Conservation (phyloP, 257 asterid genomes). For the Ocimum tenuiflorum region DNA sequence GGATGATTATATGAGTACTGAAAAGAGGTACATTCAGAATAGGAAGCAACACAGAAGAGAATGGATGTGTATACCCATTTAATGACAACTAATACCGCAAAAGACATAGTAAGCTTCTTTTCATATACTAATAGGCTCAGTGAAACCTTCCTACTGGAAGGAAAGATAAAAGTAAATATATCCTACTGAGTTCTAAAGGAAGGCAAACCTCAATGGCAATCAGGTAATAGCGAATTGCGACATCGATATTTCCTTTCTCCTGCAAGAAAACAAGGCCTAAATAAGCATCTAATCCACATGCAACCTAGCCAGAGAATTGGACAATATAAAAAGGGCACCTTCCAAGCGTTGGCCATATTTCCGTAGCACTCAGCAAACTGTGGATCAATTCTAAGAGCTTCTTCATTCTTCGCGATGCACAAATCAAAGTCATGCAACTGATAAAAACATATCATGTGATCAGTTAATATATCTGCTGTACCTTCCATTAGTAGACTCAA, state of each 20-base stretch:
- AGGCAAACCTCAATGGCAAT: conserved; percentile 86
- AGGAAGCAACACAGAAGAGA: background rate
- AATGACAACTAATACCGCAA: background rate
- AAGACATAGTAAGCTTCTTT: background rate
- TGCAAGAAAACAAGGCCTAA: conserved; percentile 27
- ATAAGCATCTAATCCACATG: background rate
- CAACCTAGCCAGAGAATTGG: conserved; percentile 17
- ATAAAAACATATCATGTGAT: conserved; percentile 15
- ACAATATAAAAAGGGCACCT: conserved; percentile 40
- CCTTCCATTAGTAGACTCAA: background rate
- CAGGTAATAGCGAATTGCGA: conserved; percentile 91
- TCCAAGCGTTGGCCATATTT: conserved; percentile 99
- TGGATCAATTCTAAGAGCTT: conserved; percentile 83
- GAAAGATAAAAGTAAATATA: background rate
- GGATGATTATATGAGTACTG: background rate
- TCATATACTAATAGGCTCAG: background rate
- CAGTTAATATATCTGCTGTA: conserved; percentile 13
- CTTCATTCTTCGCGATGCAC: conserved; percentile 91
- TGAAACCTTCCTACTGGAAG: background rate
- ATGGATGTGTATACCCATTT: background rate
- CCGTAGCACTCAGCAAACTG: conserved; percentile 99
- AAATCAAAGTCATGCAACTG: conserved; percentile 85
- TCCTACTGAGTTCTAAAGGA: background rate
- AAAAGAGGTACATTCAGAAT: background rate
- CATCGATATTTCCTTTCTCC: conserved; percentile 96